Evolutionary conservation across 345 rosid genomes (phyloP).

Genomic region (Carallia brachiata): DNA sequence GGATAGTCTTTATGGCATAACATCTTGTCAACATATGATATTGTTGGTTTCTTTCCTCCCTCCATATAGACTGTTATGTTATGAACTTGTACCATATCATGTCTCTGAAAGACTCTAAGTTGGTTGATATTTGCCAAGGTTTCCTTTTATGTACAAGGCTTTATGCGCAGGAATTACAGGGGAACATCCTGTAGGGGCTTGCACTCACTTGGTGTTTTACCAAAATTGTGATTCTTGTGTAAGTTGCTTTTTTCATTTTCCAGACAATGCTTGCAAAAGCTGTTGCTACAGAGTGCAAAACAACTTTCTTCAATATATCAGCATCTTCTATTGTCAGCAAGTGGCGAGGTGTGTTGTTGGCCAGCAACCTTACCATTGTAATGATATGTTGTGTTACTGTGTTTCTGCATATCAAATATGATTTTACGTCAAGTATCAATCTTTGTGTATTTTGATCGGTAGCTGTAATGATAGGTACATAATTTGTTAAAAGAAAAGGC

Average conservation of each 20-base stretch:
- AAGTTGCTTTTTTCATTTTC: conserved; percentile 19
- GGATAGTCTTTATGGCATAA: neutral
- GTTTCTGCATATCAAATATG: no score
- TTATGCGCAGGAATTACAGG: neutral
- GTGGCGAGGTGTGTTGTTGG: conserved; percentile 75
- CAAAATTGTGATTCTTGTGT: conserved; percentile 1
- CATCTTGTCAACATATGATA: neutral
- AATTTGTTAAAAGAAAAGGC: no score
- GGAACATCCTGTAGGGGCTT: conserved; percentile 1
- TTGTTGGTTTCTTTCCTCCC: neutral
- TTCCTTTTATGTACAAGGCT: neutral
- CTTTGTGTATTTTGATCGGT: no score
- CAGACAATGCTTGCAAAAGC: conserved; percentile 99
- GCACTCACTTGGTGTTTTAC: neutral
- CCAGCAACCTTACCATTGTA: neutral
- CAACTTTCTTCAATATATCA: conserved; percentile 95
- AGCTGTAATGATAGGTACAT: no score
- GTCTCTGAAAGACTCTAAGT: neutral
- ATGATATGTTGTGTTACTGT: no score
- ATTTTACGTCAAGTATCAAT: no score
- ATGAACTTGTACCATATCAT: neutral
- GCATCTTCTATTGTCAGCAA: conserved; percentile 99
- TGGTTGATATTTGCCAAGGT: neutral
- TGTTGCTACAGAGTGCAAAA: conserved; percentile 97
- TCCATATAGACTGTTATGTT: neutral